These are phyloP conservation scores for Papilionanthe hybrid DNA, from an alignment of 116 monocot genomes.

Conservation along the genomic window DNA sequence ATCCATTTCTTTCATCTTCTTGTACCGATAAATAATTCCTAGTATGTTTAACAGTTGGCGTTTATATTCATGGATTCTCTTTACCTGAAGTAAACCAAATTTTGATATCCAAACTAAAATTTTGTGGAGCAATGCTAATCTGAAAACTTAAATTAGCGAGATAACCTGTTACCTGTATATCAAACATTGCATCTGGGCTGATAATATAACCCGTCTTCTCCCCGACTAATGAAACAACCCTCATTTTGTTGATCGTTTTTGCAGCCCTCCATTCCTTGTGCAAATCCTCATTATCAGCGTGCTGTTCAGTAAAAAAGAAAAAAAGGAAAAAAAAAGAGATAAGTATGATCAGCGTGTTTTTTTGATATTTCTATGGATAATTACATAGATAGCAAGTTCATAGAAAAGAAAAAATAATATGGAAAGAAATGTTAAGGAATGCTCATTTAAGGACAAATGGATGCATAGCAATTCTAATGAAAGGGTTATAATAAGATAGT, in stretches of 20 bases:
- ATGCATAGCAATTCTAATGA: not conserved
- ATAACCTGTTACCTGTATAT: conserved; percentile 93
- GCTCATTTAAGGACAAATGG: not conserved
- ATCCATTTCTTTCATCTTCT: conserved; percentile 97
- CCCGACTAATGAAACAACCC: conserved; percentile 73
- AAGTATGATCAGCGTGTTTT: not conserved
- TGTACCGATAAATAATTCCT: conserved; percentile 94
- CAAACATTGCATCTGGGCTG: conserved; percentile 97
- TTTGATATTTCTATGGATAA: not conserved
- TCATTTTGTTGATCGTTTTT: conserved; percentile 80
- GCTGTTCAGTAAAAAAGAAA: no score
- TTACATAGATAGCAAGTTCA: not conserved
- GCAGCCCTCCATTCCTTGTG: conserved; percentile 84
- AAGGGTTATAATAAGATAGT: not conserved
- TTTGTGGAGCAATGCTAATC: not conserved
- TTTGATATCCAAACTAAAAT: not conserved
- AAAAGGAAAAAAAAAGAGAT: no score
- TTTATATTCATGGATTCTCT: conserved; percentile 97
- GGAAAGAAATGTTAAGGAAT: not conserved
- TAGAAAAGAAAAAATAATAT: not conserved
- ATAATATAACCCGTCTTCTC: conserved; percentile 91
- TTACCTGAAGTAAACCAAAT: conserved; percentile 51
- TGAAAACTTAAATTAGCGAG: not conserved
- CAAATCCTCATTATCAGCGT: conserved; percentile 79
- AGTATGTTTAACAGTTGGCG: conserved; percentile 87